Conservation (phyloP, 2,329 filamentous ascomycete genomes). For the Xylaria sp. region DNA sequence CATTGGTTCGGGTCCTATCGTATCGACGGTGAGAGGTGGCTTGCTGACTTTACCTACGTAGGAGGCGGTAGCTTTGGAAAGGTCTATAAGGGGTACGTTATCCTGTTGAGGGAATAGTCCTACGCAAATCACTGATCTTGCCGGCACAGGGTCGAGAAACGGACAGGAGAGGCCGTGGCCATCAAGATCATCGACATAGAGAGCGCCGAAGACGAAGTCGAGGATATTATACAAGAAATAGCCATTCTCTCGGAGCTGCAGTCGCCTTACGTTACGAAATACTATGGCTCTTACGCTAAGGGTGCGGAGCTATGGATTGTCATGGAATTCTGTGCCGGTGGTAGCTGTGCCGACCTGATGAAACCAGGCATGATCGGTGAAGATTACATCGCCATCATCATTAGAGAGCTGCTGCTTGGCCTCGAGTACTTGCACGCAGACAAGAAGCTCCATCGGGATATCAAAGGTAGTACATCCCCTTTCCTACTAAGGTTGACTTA, state of each 20-base stretch:
- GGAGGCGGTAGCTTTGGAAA: slow-evolving; percentile 98
- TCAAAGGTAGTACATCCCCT: slow-evolving; percentile 71
- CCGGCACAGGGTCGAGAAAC: slow-evolving; percentile 77
- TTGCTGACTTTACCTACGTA: slow-evolving; percentile 46
- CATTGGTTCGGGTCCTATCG: slow-evolving; percentile 65
- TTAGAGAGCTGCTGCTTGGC: slow-evolving; percentile 86
- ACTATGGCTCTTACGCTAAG: slow-evolving; percentile 95
- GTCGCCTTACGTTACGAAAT: slow-evolving; percentile 96
- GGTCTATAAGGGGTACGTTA: slow-evolving; percentile 89
- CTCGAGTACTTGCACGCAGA: slow-evolving; percentile 93
- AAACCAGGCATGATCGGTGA: slow-evolving; percentile 90
- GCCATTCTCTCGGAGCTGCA: slow-evolving; percentile 95
- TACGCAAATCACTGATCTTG: slow-evolving; percentile 23
- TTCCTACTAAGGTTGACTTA: not conserved
- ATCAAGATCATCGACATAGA: slow-evolving; percentile 99
- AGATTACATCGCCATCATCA: slow-evolving; percentile 95
- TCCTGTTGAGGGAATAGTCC: not conserved
- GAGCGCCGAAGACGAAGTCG: slow-evolving; percentile 98
- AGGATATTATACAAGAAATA: slow-evolving; percentile 99
- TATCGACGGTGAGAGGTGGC: slow-evolving; percentile 26
- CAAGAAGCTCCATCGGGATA: slow-evolving; percentile 94
- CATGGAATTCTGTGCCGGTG: slow-evolving; percentile 98
- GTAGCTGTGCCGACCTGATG: slow-evolving; percentile 94
- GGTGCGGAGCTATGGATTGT: slow-evolving; percentile 98
- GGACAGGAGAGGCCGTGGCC: slow-evolving; percentile 89